Evolutionary conservation across 177 flowering plant species (phyloP).

Genomic region (Vitis hybrid): DNA sequence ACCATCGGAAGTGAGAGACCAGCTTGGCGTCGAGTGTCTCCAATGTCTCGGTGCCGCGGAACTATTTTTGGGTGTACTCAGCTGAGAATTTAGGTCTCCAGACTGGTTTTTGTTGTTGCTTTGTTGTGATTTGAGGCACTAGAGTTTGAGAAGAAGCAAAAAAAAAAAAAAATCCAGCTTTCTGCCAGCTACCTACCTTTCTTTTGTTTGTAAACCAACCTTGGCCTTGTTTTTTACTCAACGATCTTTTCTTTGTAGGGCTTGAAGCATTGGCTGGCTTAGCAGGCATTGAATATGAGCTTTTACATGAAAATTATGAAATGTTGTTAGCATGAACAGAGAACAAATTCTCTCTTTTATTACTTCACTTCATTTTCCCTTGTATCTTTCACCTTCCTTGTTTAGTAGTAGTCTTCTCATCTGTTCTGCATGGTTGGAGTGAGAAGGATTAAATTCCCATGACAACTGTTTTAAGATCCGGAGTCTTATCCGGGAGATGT

Average conservation of each 20-base stretch:
- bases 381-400: neutral
- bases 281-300: no score
- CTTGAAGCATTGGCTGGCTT: no score
- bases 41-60: conserved; percentile 84
- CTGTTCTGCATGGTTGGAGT: neutral
- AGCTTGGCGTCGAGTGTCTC: conserved; percentile 69
- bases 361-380: neutral
- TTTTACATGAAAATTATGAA: neutral
- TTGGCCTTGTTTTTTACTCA: conserved; percentile 5
- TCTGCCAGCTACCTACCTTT: conserved; percentile 3
- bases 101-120: neutral
- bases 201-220: conserved; percentile 7
- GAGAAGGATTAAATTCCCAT: no score
- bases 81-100: conserved; percentile 56
- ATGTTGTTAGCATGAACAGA: neutral
- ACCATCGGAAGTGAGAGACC: conserved; percentile 65
- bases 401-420: neutral
- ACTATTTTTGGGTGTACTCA: conserved; percentile 78
- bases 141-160: no score
- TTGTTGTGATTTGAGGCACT: neutral
- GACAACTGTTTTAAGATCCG: no score
- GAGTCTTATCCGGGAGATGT: no score
- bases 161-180: conserved; percentile 1
- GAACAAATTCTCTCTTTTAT: conserved; percentile 1
- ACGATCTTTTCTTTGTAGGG: neutral